Conservation (phyloP, 2,329 filamentous ascomycete species). For the Tolypocladium inflatum region DNA sequence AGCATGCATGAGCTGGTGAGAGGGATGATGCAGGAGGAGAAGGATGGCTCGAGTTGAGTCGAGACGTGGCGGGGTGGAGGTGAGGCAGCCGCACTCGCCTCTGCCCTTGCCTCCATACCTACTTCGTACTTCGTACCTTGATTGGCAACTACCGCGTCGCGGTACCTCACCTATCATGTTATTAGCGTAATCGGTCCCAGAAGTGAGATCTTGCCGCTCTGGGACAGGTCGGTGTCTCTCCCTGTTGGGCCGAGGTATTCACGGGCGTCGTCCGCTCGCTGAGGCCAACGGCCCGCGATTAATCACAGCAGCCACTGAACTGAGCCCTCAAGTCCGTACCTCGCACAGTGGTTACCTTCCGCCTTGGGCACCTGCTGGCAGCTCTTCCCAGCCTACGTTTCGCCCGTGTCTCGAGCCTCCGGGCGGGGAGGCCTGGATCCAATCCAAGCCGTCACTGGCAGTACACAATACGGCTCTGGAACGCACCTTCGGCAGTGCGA, state of each 20-base stretch:
- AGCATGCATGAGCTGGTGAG: neutral
- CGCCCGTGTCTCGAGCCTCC: neutral
- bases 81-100: no score
- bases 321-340: no score
- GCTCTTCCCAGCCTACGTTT: neutral
- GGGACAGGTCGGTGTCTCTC: neutral
- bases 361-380: neutral
- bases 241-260: neutral
- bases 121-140: no score
- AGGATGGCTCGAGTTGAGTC: neutral
- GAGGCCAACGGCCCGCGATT: neutral
- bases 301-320: neutral
- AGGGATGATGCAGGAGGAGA: neutral
- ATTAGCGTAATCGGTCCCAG: neutral
- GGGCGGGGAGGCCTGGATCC: neutral
- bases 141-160: neutral
- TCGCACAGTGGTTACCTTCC: neutral
- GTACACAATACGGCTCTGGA: neutral
- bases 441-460: neutral
- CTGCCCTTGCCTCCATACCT: neutral
- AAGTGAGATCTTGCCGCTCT: neutral
- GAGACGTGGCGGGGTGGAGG: neutral
- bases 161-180: neutral
- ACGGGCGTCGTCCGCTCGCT: neutral
- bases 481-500: neutral